Evolutionary conservation across 2,329 filamentous ascomycete species (phyloP).

Genomic region (Alternaria conjuncta): DNA sequence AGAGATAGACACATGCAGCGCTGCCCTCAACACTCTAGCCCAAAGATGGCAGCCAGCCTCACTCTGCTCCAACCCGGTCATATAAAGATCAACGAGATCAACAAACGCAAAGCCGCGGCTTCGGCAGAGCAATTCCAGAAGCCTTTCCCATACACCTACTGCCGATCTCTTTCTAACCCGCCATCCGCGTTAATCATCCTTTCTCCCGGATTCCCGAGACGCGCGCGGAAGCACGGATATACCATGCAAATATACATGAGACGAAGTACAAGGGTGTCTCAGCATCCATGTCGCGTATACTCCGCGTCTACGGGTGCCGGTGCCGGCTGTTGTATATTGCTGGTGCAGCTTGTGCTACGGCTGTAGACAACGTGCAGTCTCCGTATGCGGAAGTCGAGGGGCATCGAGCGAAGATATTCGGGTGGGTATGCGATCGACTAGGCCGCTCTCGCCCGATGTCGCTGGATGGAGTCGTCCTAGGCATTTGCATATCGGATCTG

Average conservation of each 20-base stretch:
- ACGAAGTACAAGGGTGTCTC: not conserved
- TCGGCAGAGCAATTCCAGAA: not conserved
- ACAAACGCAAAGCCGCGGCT: not conserved
- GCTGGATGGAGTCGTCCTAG: rapidly evolving
- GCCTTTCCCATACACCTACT: not conserved
- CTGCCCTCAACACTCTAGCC: not conserved
- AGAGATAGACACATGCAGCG: not conserved
- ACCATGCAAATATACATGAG: not conserved
- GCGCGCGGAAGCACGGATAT: not conserved
- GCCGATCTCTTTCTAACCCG: not conserved
- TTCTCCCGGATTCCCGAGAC: not conserved
- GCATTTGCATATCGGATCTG: not conserved
- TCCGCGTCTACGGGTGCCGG: not conserved
- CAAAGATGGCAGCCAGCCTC: not conserved
- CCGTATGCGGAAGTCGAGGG: not conserved
- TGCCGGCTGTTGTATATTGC: not conserved
- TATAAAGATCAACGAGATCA: not conserved
- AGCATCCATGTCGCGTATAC: not conserved
- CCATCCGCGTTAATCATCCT: not conserved
- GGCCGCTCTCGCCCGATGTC: not conserved
- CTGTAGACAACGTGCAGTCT: not conserved
- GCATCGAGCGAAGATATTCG: not conserved
- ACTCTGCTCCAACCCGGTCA: not conserved
- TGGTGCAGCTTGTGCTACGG: not conserved
- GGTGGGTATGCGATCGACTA: not conserved